Evolutionary conservation across 306 rosid genomes (phyloP).

Genomic region (Boehmeria nivea): DNA sequence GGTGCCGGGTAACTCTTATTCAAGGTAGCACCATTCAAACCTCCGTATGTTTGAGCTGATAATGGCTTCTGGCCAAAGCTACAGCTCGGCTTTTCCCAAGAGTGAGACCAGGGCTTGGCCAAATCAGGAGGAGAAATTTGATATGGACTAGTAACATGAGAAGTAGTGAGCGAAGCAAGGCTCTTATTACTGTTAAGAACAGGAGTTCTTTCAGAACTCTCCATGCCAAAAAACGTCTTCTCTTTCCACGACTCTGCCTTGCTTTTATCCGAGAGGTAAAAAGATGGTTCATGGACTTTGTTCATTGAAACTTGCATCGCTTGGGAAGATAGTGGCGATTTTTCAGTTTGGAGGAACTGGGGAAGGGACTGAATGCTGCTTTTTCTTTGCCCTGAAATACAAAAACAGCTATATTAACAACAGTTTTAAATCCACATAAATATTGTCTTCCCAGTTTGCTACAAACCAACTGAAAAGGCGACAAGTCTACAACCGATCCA

Average conservation of each 20-base stretch:
- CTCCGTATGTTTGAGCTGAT: conserved; percentile 47
- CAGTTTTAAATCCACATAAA: background rate
- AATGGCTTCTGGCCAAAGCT: conserved; percentile 53
- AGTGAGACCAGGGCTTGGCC: conserved; percentile 57
- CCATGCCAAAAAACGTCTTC: conserved; percentile 45
- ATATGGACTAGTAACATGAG: conserved; percentile 38
- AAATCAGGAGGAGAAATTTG: conserved; percentile 41
- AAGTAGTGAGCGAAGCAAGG: conserved; percentile 31
- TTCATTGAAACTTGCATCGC: conserved; percentile 37
- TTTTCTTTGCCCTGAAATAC: conserved; percentile 52
- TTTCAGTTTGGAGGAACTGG: conserved; percentile 48
- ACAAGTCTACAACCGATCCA: no score
- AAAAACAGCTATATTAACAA: conserved; percentile 15
- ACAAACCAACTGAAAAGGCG: no score
- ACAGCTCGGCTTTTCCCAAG: conserved; percentile 63
- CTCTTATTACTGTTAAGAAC: conserved; percentile 42
- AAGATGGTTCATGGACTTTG: conserved; percentile 43
- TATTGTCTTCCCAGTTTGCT: no score
- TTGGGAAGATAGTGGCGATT: conserved; percentile 39
- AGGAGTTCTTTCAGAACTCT: conserved; percentile 38
- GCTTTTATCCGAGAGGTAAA: conserved; percentile 36
- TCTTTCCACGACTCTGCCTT: conserved; percentile 48
- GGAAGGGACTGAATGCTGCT: conserved; percentile 36
- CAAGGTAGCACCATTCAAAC: conserved; percentile 38
- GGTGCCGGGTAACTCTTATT: conserved; percentile 47